These are phyloP conservation scores for Selaginella moellendorffii DNA, from an alignment of 75 land plant species.

Conservation along the genomic window DNA sequence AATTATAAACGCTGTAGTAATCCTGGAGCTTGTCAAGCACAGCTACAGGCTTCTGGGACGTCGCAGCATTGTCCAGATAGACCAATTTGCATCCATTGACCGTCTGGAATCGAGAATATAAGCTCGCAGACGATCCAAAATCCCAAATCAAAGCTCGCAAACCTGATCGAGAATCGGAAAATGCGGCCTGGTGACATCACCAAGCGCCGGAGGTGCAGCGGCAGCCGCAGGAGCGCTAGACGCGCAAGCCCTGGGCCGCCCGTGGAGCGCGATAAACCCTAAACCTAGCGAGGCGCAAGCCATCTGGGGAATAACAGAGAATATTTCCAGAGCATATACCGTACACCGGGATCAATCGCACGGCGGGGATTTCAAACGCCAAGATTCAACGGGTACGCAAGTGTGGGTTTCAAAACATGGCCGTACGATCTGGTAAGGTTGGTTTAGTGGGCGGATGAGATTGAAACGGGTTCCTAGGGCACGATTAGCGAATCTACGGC, in stretches of 20 bases:
- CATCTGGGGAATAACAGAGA: no score
- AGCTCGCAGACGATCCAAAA: neutral
- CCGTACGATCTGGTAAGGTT: no score
- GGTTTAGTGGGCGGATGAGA: no score
- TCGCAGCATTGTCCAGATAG: slow-evolving; percentile 89
- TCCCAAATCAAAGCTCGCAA: no score
- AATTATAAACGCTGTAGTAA: slow-evolving; percentile 58
- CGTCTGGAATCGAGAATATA: slow-evolving; percentile 43
- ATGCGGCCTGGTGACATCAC: neutral
- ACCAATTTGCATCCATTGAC: slow-evolving; percentile 66
- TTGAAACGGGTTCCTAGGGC: no score
- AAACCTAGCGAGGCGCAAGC: neutral
- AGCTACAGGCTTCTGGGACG: slow-evolving; percentile 71
- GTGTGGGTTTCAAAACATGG: no score
- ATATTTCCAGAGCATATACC: no score
- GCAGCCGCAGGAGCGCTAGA: neutral
- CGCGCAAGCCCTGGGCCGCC: neutral
- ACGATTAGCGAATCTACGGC: neutral
- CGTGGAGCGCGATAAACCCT: neutral
- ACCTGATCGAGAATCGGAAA: slow-evolving; percentile 14
- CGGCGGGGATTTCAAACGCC: neutral
- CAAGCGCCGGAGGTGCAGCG: neutral
- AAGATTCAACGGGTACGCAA: no score
- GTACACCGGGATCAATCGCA: no score
- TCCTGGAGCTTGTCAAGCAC: slow-evolving; percentile 46